Base-by-base conservation (phyloP, 371 early-diverging fungal genomes). In the Chytridium lagenaria region DNA sequence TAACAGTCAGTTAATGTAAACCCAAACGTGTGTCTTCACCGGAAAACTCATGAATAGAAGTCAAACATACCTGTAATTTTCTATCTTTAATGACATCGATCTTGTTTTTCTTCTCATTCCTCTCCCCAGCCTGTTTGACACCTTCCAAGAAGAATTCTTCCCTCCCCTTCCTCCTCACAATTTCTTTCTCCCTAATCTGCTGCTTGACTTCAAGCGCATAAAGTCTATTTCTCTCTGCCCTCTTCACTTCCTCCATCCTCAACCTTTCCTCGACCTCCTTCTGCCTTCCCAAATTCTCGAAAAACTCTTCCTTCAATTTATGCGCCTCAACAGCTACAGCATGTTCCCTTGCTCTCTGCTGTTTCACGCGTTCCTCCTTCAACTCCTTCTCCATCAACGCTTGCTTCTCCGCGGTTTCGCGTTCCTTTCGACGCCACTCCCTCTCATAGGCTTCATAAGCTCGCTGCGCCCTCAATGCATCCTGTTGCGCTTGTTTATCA, bases 91-190 rank as follows among this genome's bases (percentile, higher is more conserved):
- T 84, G 26, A 57, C 67, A 19, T 85, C 84, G 69, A 87, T 83
- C 78, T 86, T 85, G 50, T 72, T 50, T 49, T 77, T 77, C 76
- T 84, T 84, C 65, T 86, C 86, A 36, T 33, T 37, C 38, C 84
- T 75, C 70, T 86, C 86, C 44, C 74, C 59, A 1, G 81, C 81
- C 10, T 80, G 78, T 19, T 76, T 57, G 5, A 81, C 73, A 3
- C 88, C 88, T 57, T 87, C 86, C 81, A 78, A 77, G 67, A 86
- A 86, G 75, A 87, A 87, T 12, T 86, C 86, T 38, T 86, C 82
- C 16, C 88, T 73, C 34, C 34, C 76, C 74, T 85, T 84, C 36
- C 74, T 71, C 23, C 77, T 50, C 50, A 52, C 1, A 23, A 37
- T 59, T 59, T 86, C 87, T 66, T 85, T 83, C 71, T 84, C 80